Conservation (phyloP, 202 grass and related monocot genomes). For the Zizania palustris region DNA sequence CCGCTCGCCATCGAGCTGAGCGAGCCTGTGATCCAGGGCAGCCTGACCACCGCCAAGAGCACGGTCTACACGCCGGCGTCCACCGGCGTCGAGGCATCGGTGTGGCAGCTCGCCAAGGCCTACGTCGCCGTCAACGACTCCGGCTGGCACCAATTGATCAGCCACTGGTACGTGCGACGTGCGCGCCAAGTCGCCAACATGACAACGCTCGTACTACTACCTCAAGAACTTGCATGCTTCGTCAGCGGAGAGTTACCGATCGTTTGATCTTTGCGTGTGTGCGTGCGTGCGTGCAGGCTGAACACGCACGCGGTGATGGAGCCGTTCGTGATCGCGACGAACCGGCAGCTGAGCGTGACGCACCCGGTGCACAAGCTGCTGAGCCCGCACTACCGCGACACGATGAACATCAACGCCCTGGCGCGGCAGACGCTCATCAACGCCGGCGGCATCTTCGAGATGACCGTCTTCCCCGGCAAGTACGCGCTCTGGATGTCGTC, state of each 20-base stretch:
- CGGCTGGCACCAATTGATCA: slow-evolving; percentile 69
- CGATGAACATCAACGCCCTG: slow-evolving; percentile 88
- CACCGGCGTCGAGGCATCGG: slow-evolving; percentile 40
- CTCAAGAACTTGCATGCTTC: not conserved
- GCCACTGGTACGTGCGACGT: slow-evolving; percentile 75
- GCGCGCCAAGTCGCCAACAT: too few species aligned
- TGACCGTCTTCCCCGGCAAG: slow-evolving; percentile 79
- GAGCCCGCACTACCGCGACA: slow-evolving; percentile 85
- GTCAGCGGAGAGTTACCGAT: not conserved
- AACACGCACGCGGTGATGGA: slow-evolving; percentile 85
- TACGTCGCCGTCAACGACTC: slow-evolving; percentile 79
- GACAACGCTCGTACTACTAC: not conserved
- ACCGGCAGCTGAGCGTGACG: slow-evolving; percentile 70
- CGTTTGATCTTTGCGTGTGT: not conserved
- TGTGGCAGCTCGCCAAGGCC: slow-evolving; percentile 89
- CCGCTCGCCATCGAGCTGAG: slow-evolving; percentile 87
- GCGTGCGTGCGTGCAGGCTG: slow-evolving; percentile 44
- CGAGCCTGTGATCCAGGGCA: slow-evolving; percentile 47
- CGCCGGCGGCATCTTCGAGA: slow-evolving; percentile 82
- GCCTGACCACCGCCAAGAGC: slow-evolving; percentile 52
- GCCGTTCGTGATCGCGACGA: slow-evolving; percentile 74
- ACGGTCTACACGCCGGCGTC: slow-evolving; percentile 60
- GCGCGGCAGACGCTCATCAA: slow-evolving; percentile 93
- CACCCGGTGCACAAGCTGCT: slow-evolving; percentile 91
- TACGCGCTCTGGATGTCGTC: slow-evolving; percentile 82